Conservation (phyloP, 495 filamentous ascomycete genomes). For the Astrocystis sublimbata region DNA sequence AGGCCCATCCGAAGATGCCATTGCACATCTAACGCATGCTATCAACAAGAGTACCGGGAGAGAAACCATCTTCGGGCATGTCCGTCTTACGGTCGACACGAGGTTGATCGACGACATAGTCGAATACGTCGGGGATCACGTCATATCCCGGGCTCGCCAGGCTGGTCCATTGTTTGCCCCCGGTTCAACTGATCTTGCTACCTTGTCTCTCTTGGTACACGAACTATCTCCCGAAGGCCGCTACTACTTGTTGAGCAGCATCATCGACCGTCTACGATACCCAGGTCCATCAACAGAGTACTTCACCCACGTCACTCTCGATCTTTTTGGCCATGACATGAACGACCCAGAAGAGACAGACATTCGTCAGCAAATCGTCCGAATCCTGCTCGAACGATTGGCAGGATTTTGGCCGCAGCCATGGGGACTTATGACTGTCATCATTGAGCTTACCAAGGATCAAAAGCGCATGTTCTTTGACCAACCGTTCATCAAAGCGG, state of each 20-base stretch:
- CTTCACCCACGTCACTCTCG: slow-evolving; percentile 84
- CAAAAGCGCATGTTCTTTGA: slow-evolving; percentile 87
- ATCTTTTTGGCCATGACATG: slow-evolving; percentile 79
- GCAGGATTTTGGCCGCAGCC: slow-evolving; percentile 91
- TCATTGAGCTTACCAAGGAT: slow-evolving; percentile 89
- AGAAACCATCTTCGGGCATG: slow-evolving; percentile 61
- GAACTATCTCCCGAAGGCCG: slow-evolving; percentile 74
- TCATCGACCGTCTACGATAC: slow-evolving; percentile 89
- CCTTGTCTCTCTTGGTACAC: slow-evolving; percentile 73
- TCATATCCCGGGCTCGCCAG: slow-evolving; percentile 47
- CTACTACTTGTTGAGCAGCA: slow-evolving; percentile 80
- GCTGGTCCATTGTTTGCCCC: slow-evolving; percentile 65
- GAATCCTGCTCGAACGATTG: slow-evolving; percentile 82
- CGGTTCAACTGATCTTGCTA: slow-evolving; percentile 68
- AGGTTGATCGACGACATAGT: slow-evolving; percentile 79
- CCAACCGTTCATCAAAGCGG: slow-evolving; percentile 84
- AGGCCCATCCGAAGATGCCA: slow-evolving; percentile 62
- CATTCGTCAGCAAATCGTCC: slow-evolving; percentile 84
- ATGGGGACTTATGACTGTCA: slow-evolving; percentile 90
- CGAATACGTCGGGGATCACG: slow-evolving; percentile 75
- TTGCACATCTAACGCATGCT: slow-evolving; percentile 69
- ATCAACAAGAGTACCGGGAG: slow-evolving; percentile 56
- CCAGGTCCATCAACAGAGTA: slow-evolving; percentile 89
- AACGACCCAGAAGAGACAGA: slow-evolving; percentile 77
- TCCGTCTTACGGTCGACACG: slow-evolving; percentile 66